Evolutionary conservation across 306 rosid genomes (phyloP).

Genomic region (Heteromeles arbutifolia): DNA sequence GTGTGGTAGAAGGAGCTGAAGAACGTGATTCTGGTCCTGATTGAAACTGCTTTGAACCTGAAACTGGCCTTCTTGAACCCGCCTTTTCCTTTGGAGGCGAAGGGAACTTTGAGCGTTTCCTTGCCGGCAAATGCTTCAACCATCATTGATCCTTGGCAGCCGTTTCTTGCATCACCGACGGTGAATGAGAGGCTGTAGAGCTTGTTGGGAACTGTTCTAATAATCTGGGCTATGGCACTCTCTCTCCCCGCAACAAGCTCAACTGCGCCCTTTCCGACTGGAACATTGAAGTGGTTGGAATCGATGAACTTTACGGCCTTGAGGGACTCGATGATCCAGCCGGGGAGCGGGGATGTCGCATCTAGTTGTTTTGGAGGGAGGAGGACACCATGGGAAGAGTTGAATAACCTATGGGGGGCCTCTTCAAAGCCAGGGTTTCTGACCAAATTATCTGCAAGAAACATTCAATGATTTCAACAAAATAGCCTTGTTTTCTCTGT

Average conservation of each 20-base stretch:
- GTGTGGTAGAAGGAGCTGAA: constrained; percentile 89
- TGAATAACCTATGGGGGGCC: constrained; percentile 73
- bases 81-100: constrained; percentile 70
- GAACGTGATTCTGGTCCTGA: constrained; percentile 81
- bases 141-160: constrained; percentile 92
- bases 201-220: constrained; percentile 58
- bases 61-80: constrained; percentile 44
- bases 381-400: constrained; percentile 73
- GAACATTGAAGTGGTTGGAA: constrained; percentile 51
- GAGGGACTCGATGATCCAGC: constrained; percentile 90
- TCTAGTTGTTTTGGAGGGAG: constrained; percentile 91
- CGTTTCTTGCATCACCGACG: constrained; percentile 80
- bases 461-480: neutral
- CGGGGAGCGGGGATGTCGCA: constrained; percentile 75
- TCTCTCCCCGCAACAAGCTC: constrained; percentile 95
- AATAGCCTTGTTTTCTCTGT: neutral
- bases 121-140: constrained; percentile 85
- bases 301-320: constrained; percentile 82
- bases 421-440: constrained; percentile 75
- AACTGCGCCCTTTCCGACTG: constrained; percentile 58
- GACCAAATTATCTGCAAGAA: constrained; percentile 66
- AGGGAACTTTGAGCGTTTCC: constrained; percentile 71
- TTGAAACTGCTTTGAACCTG: constrained; percentile 56
- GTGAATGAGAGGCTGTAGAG: constrained; percentile 57
- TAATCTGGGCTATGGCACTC: constrained; percentile 77